A percentile compares a stretch with the other conserved stretches of the same genome.
phyloP scores from a whole-genome alignment of 2,329 filamentous ascomycete species.

The Diaporthe citri region DNA sequence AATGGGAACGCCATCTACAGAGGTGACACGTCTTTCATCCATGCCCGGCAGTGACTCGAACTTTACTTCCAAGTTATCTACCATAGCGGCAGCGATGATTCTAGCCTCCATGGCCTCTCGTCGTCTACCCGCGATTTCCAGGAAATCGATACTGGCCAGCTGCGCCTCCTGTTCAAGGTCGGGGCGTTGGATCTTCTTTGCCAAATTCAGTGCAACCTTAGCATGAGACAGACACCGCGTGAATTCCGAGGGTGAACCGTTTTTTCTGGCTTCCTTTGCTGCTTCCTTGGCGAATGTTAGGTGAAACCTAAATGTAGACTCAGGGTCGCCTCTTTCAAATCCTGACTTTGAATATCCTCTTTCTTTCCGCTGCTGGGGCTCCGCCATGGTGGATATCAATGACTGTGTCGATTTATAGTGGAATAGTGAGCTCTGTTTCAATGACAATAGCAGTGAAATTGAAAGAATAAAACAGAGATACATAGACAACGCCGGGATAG shows the following conservation, averaged over 20 bases:
- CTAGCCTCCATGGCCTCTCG: constrained; percentile 1
- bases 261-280: not conserved
- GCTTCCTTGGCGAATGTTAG: not conserved
- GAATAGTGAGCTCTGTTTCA: too few species aligned
- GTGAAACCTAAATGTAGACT: not conserved
- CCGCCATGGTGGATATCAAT: not conserved
- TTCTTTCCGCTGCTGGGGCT: not conserved
- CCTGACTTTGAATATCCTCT: not conserved
- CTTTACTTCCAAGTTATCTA: not conserved
- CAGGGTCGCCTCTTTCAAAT: not conserved
- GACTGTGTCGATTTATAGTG: not conserved
- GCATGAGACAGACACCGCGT: not conserved
- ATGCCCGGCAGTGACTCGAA: not conserved
- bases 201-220: not conserved
- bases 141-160: not conserved
- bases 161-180: not conserved
- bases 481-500: not conserved
- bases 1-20: constrained; percentile 4
- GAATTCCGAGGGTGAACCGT: not conserved
- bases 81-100: not conserved
- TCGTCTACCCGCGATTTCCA: not conserved
- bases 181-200: not conserved
- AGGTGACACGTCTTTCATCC: not conserved
- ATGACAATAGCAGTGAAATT: not conserved
- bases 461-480: not conserved